Evolutionary conservation across 257 asterid genomes (phyloP).

Genomic region (Sherardia arvensis): DNA sequence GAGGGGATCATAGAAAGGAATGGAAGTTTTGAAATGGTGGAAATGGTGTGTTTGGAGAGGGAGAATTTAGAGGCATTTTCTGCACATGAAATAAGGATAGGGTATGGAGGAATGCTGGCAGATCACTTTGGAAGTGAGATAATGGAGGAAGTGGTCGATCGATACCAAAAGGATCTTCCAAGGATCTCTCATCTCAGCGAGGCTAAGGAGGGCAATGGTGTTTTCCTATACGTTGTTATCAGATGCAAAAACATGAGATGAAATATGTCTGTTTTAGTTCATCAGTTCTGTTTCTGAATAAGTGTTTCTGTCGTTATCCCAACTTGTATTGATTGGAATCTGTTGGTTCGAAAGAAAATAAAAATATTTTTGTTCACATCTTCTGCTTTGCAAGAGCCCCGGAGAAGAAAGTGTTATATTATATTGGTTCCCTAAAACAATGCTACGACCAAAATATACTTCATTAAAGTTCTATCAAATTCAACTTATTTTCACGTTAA

Average conservation of each 20-base stretch:
- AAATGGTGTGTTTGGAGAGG: constrained; percentile 1
- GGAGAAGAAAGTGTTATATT: no score
- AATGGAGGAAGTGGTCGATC: constrained; percentile 31
- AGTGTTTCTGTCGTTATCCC: no score
- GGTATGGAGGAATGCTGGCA: constrained; percentile 29
- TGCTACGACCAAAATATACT: no score
- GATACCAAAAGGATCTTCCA: constrained; percentile 5
- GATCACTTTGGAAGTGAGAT: constrained; percentile 27
- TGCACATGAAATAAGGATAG: constrained; percentile 13
- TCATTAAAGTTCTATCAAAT: no score
- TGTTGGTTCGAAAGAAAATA: no score
- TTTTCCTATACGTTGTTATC: not conserved
- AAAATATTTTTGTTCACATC: no score
- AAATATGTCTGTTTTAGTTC: no score
- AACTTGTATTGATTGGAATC: no score
- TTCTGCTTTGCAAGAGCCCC: no score
- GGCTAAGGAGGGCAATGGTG: not conserved
- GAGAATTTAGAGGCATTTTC: not conserved
- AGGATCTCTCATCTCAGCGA: not conserved
- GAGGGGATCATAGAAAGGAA: constrained; percentile 12
- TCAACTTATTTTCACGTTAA: no score
- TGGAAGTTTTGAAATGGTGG: constrained; percentile 17
- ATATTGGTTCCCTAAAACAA: no score
- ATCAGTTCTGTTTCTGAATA: no score
- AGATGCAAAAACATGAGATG: not conserved